A percentile compares a stretch with the other conserved stretches of the same genome.
These are phyloP conservation scores for Plectranthus barbatus DNA, from an alignment of 257 asterid genomes.

Conservation along the genomic window DNA sequence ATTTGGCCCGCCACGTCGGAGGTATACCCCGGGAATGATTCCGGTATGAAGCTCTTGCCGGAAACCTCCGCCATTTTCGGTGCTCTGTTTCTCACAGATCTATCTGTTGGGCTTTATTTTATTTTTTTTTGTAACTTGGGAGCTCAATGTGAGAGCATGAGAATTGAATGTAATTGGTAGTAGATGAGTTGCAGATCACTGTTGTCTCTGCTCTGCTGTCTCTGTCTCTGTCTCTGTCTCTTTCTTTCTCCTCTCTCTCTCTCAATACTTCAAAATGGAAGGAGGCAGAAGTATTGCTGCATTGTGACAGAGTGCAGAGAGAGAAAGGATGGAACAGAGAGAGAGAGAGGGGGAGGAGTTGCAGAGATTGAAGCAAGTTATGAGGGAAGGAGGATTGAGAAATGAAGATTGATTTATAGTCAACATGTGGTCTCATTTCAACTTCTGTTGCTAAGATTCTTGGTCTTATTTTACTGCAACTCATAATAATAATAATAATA, in stretches of 20 bases:
- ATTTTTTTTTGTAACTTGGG: no score
- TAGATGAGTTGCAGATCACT: no score
- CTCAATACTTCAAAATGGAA: conserved; percentile 21
- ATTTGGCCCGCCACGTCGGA: conserved; percentile 51
- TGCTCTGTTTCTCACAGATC: neutral
- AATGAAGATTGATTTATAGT: conserved; percentile 46
- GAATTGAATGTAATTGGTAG: no score
- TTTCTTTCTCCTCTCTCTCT: neutral
- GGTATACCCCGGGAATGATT: conserved; percentile 48
- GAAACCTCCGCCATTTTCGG: conserved; percentile 54
- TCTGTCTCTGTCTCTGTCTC: neutral
- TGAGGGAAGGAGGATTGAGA: conserved; percentile 18
- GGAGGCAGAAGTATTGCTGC: conserved; percentile 36
- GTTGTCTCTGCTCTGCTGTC: no score
- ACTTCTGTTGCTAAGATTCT: neutral
- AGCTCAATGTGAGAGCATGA: no score
- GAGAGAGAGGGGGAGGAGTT: no score
- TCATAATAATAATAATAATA: neutral
- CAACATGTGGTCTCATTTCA: conserved; percentile 28
- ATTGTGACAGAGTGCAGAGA: conserved; percentile 23
- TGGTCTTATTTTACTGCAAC: neutral
- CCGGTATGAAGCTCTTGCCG: conserved; percentile 39
- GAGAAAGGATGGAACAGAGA: neutral
- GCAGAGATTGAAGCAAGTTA: neutral
- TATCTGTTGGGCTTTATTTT: no score